Percentiles rank a stretch among this genome's conserved stretches.
These are phyloP conservation scores for Dactylellina sp. DNA, from an alignment of 2,329 filamentous ascomycete species.

Conservation along the genomic window DNA sequence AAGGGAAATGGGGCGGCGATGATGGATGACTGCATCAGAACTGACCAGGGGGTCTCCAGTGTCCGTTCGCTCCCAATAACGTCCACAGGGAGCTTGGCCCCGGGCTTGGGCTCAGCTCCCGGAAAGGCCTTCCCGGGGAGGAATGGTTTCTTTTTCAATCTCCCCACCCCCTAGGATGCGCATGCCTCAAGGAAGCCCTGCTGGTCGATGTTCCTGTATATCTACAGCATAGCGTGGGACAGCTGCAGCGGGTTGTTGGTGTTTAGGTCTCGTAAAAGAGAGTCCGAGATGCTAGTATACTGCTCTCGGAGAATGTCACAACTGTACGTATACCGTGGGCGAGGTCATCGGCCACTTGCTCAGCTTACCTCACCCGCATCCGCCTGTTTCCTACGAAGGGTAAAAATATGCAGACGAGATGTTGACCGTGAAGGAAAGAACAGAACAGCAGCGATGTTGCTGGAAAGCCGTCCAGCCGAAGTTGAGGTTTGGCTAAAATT, in stretches of 20 bases:
- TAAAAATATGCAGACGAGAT: constrained; percentile 54
- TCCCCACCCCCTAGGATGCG: background rate
- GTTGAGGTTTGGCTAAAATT: constrained; percentile 35
- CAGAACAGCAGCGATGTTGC: too few relatives aligned
- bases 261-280: constrained; percentile 33
- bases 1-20: constrained; percentile 54
- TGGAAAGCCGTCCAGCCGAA: constrained; percentile 49
- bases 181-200: constrained; percentile 29
- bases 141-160: constrained; percentile 1
- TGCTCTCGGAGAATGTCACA: constrained; percentile 11
- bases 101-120: constrained; percentile 14
- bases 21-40: constrained; percentile 56
- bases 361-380: constrained; percentile 57
- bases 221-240: constrained; percentile 48
- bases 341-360: constrained; percentile 23
- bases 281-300: constrained; percentile 26
- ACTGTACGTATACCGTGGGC: constrained; percentile 28
- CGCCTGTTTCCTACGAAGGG: constrained; percentile 53
- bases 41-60: constrained; percentile 34
- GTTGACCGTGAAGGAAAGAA: constrained; percentile 33
- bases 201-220: constrained; percentile 40
- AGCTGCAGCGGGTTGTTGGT: constrained; percentile 36
- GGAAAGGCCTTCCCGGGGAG: background rate
- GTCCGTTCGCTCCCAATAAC: constrained; percentile 43
- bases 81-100: constrained; percentile 31